Base-by-base conservation (phyloP, 2,329 filamentous ascomycete genomes). In the Colletotrichum cuscutae region DNA sequence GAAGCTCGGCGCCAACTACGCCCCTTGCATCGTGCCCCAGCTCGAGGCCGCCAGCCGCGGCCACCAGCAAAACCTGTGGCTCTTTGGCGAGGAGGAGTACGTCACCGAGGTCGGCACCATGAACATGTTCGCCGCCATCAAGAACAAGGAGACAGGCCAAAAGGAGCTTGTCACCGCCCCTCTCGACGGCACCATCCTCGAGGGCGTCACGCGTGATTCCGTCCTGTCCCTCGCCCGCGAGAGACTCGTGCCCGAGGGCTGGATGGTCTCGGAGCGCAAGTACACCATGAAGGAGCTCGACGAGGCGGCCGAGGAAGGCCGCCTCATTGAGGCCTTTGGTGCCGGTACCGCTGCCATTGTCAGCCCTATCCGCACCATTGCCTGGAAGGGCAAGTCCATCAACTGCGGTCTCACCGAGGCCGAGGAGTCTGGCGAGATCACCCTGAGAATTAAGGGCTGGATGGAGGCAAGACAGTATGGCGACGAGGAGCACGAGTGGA, bases 1-100 rank as follows among this genome's bases (percentile, higher is more conserved):
- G 91, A 99, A 99, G 87, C 91, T 99, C 42, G 97, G 97, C 74
- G 97, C 96, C 80, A 99, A 99, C 89, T 99, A 99, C 83, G 97
- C 97, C n/a, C 97, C 97, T 6, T 98, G 97, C 86, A 96, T 99
- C 79, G 87, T 98, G n/a, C 97, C 97, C 22, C 97, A 99, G 85
- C 90, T 97, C 79, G 91, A 98, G 84, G 97, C 97, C 54, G 95
- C 95, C 58, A 93, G 92, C 82, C 91, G 95, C 69, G 97, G 97
- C 26, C 98, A 95, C 89, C 96, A 98, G 85, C 97, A 99, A 87
- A 99, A 98, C 84, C 89, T 99, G 66, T 99, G 97, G 97, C 87
- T 99, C 37, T 99, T 98, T 81, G 95, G 95, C 56, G 92, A 97
- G 80, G 95, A 98, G 83, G 95, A 98, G 82, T 98, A 93, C 80